A percentile compares a stretch with the other conserved stretches of the same genome.
Conservation (phyloP, 495 filamentous ascomycete species). For the Sordaria brevicollis region DNA sequence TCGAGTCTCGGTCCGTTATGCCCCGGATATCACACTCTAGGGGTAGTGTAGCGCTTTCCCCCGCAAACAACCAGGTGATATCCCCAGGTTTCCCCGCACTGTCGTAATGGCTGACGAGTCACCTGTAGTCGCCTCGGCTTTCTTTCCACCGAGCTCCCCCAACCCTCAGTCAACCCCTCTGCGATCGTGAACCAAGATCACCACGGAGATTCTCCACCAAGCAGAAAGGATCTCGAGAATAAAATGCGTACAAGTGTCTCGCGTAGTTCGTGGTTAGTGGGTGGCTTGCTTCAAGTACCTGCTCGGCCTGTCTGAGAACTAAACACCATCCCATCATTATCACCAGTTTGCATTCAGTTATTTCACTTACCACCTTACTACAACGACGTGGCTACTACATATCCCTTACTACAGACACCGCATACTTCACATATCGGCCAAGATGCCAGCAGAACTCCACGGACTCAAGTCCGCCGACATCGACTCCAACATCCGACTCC, state of each 20-base stretch:
- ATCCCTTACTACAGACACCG: neutral
- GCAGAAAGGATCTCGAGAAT: neutral
- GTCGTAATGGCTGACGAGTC: neutral
- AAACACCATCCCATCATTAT: neutral
- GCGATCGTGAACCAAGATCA: neutral
- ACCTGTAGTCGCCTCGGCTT: neutral
- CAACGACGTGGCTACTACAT: neutral
- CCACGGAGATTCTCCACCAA: neutral
- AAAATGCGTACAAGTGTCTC: neutral
- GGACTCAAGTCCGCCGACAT: constrained; percentile 35
- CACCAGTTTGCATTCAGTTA: too few relatives aligned
- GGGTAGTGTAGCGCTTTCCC: neutral
- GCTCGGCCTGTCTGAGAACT: neutral
- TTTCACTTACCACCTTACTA: neutral
- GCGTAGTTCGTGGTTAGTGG: neutral
- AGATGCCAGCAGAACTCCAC: constrained; percentile 29
- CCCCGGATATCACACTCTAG: neutral
- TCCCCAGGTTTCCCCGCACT: neutral
- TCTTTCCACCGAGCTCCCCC: neutral
- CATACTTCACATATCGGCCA: neutral
- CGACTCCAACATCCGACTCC: constrained; percentile 44
- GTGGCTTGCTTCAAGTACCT: neutral
- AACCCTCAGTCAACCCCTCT: neutral
- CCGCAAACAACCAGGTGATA: neutral
- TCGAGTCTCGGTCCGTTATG: neutral